Evolutionary conservation across 164 flowering plant genomes (phyloP), one percentile per base, ranked within the genome.

Genomic region (Tinospora cordifolia): DNA sequence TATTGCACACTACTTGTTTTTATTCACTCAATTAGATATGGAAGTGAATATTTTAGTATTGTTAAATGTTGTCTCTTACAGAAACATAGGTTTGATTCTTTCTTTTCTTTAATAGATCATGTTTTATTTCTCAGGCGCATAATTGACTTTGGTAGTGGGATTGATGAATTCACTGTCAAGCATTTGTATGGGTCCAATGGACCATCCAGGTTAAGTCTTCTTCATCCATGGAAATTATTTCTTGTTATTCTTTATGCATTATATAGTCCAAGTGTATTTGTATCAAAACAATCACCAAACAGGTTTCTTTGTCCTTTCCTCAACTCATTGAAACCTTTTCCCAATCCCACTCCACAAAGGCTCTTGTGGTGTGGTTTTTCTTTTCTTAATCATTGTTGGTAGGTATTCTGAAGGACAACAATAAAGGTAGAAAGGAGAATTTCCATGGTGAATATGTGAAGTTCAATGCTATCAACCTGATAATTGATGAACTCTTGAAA

Each of bases 81-180:
- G 46, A 41, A 21, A 5, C 21, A 24, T 22, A 58, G 39, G 25
- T 67, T 66, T 46, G 22, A 15, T 63, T 34, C 12, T 44, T 41
- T 26, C 21, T 51, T 24, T 3, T 22, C 3, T 11, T 60, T 38
- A 27, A 15, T 67, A 39, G 17, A 24, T 54, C 64, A 10, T 71
- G 7, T 21, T 69, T n/a, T 67, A 46, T 65, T 66, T 27, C 79
- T 62, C 72, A 92, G 99, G 97, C 98, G 98, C 65, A 84, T 94
- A 73, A 94, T 94, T 79, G 99, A 94, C 86, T 94, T 94, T 79
- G 99, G 99, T 46, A 94, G 99, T 81, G 93, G 97, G 62, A 77
- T 94, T 63, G 92, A 94, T 79, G 89, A 84, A 47, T 89, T 84
- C 83, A 88, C 97, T 8, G 0, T 92, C 76, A 89, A 86, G 83